A percentile compares a stretch with the other conserved stretches of the same genome.
phyloP scores from a whole-genome alignment of 257 asterid genomes.

The Fraxinus anomala region DNA sequence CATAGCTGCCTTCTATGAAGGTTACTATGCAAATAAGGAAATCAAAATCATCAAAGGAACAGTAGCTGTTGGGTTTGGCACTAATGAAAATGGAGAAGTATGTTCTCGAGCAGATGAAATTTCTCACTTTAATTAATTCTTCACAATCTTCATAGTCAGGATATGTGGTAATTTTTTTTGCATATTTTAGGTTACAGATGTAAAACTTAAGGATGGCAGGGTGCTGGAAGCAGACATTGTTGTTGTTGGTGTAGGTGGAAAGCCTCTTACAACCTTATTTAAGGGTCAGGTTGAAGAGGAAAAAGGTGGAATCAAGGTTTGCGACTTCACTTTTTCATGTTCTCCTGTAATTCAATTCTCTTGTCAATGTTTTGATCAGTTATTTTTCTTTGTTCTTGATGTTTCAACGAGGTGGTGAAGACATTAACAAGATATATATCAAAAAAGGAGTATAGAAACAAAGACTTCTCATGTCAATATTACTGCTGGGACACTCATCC shows the following conservation, averaged over 20 bases:
- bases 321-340: constrained; percentile 24
- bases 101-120: constrained; percentile 14
- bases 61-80: constrained; percentile 85
- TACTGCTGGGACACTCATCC: neutral
- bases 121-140: constrained; percentile 15
- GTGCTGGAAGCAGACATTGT: constrained; percentile 90
- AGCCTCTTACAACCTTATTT: constrained; percentile 65
- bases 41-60: constrained; percentile 87
- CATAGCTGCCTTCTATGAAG: constrained; percentile 92
- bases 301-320: constrained; percentile 92
- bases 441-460: neutral
- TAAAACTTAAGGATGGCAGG: constrained; percentile 90
- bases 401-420: neutral
- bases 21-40: constrained; percentile 81
- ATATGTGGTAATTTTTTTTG: constrained; percentile 10
- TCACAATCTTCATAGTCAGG: constrained; percentile 10
- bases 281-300: constrained; percentile 65
- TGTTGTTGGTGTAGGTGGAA: constrained; percentile 95
- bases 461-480: neutral
- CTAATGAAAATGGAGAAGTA: constrained; percentile 75
- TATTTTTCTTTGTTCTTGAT: neutral
- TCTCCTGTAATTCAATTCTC: neutral
- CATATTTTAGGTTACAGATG: constrained; percentile 70
- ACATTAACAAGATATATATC: neutral
- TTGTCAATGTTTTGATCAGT: neutral